Conservation (phyloP, 2,329 filamentous ascomycete genomes). For the Paraconiothyrium brasiliense region DNA sequence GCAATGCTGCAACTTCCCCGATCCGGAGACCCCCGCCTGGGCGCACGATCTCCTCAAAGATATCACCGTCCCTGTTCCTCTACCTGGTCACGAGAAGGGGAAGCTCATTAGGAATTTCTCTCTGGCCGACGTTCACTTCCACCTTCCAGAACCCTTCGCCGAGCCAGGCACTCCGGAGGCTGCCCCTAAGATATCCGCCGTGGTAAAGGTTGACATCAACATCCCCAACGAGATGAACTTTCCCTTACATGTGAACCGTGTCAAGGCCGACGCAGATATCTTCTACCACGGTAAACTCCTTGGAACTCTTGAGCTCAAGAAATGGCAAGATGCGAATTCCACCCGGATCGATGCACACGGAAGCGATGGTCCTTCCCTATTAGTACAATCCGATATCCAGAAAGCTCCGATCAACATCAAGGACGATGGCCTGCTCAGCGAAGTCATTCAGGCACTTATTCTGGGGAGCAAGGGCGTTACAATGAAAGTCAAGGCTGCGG, state of each 20-base stretch:
- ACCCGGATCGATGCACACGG: constrained; percentile 69
- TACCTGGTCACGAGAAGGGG: constrained; percentile 83
- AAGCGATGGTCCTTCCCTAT: constrained; percentile 69
- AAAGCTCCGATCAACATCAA: constrained; percentile 85
- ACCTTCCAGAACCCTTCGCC: constrained; percentile 80
- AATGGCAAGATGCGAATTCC: constrained; percentile 88
- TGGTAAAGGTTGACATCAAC: constrained; percentile 79
- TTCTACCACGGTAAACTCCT: constrained; percentile 81
- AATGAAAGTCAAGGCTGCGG: constrained; percentile 78
- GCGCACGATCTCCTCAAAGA: constrained; percentile 80
- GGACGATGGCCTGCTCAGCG: constrained; percentile 78
- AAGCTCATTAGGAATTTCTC: constrained; percentile 89
- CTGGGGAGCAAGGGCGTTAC: constrained; percentile 76
- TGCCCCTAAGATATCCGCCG: constrained; percentile 82
- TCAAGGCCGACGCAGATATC: constrained; percentile 82
- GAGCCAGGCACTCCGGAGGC: constrained; percentile 77
- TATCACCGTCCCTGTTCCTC: constrained; percentile 83
- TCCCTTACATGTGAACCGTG: constrained; percentile 76
- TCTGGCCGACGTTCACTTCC: constrained; percentile 84
- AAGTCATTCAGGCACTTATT: constrained; percentile 81
- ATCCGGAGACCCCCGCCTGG: constrained; percentile 79
- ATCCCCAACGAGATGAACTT: constrained; percentile 90
- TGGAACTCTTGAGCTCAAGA: constrained; percentile 77
- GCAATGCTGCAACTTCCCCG: constrained; percentile 75
- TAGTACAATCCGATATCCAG: constrained; percentile 78